Evolutionary conservation across 768 basidiomycete genomes (phyloP), one percentile per base, ranked within the genome.

Genomic region (Amanita muscaria): DNA sequence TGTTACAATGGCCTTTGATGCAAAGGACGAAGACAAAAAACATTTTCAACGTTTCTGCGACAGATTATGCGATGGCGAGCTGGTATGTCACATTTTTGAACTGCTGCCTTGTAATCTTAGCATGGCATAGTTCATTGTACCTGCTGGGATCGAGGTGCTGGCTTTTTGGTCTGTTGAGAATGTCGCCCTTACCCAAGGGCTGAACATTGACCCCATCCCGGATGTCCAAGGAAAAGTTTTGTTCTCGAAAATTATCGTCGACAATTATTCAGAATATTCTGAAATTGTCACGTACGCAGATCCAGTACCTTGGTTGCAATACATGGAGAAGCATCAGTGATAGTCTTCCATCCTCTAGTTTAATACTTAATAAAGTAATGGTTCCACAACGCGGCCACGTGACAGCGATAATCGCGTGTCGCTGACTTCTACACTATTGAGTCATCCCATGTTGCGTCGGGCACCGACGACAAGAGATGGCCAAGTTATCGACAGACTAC

Each of bases 401-500:
- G 43, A 36, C 15, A 6, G 30, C 43, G 47, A 46, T 54, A 47
- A 14, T 16, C 51, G 54, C 51, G 53, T 53, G 57, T 50, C 30
- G 15, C 3, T 38, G 27, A 24, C 15, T 31, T 23, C 25, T 12
- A 12, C 23, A 8, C 14, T 14, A 21, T 27, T 7, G 15, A 21
- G 9, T 49, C 40, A 29, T 45, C 33, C 34, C 23, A 88, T 89
- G 87, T 68, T 89, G 24, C 76, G 74, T 47, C 77, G 85, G 11
- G 61, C 66, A 8, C 87, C 87, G 19, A 81, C 79, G 0, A 85
- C 80, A 1, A 62, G 66, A 15, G 85, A 88, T 47, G 86, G 87
- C 22, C 77, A 76, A 52, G 63, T 69, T 9, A 67, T 86, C 4
- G 79, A 84, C 54, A 69, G 79, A 51, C 73, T 84, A 0, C 76